Conservation (phyloP, 2,329 filamentous ascomycete genomes). For the Colletotrichum agaves region DNA sequence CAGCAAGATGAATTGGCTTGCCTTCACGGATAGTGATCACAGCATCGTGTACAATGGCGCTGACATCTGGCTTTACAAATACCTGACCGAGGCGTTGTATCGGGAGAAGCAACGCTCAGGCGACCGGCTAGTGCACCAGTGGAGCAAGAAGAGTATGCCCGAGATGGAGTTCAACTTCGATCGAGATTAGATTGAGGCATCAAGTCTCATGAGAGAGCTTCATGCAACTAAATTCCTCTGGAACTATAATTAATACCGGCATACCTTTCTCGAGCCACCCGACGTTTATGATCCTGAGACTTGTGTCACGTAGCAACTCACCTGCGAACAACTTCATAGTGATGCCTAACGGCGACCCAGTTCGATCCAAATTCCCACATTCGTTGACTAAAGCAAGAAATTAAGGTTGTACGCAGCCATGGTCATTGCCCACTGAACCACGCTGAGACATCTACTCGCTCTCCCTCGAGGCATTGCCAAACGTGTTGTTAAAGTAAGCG, state of each 20-base stretch:
- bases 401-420: too few species aligned
- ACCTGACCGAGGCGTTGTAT: slow-evolving; percentile 69
- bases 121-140: slow-evolving; percentile 46
- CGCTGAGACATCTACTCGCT: too few species aligned
- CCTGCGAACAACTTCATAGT: too few species aligned
- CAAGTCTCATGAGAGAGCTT: not conserved
- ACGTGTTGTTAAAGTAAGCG: too few species aligned
- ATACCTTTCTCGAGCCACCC: too few species aligned
- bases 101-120: slow-evolving; percentile 67
- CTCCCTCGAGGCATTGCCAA: too few species aligned
- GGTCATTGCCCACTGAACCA: too few species aligned
- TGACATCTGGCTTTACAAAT: slow-evolving; percentile 68
- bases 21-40: slow-evolving; percentile 75
- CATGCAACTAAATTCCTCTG: not conserved
- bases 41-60: slow-evolving; percentile 68
- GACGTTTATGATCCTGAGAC: too few species aligned
- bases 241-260: not conserved
- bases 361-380: too few species aligned
- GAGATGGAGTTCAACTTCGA: slow-evolving; percentile 25
- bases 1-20: slow-evolving; percentile 70
- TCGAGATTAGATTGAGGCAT: not conserved
- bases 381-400: too few species aligned
- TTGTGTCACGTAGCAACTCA: too few species aligned
- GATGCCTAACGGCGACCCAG: too few species aligned
- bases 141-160: slow-evolving; percentile 43